These are phyloP conservation scores for Raphanus raphanistrum DNA, from an alignment of 345 rosid genomes.

Conservation along the genomic window DNA sequence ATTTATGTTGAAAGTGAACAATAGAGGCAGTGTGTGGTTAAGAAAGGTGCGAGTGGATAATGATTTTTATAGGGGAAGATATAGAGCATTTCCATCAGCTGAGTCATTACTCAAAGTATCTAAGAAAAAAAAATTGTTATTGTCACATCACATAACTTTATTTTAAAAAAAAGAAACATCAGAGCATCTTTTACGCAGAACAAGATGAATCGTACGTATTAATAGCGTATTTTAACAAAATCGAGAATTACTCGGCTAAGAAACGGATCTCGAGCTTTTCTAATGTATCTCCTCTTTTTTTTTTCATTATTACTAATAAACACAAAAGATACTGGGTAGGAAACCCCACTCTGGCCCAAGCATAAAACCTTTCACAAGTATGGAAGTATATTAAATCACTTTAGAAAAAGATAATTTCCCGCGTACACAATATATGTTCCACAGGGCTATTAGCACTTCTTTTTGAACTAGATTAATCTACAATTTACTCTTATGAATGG, in stretches of 20 bases:
- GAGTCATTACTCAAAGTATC: too few species aligned
- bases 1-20: neutral
- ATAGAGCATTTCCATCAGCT: neutral
- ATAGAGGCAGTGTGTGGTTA: neutral
- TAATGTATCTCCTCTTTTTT: neutral
- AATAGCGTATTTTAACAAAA: neutral
- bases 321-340: too few species aligned
- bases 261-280: neutral
- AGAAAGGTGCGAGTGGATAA: neutral
- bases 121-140: neutral
- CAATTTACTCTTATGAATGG: neutral
- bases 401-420: neutral
- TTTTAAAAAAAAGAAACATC: neutral
- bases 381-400: neutral
- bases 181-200: neutral
- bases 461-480: neutral
- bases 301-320: too few species aligned
- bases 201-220: neutral
- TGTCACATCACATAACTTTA: constrained; percentile 8
- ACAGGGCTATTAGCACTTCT: neutral
- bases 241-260: neutral
- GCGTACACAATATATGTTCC: neutral
- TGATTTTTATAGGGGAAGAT: neutral
- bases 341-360: neutral
- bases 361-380: neutral